Conservation (phyloP, 306 rosid species). For the Casuarina equisetifolia region DNA sequence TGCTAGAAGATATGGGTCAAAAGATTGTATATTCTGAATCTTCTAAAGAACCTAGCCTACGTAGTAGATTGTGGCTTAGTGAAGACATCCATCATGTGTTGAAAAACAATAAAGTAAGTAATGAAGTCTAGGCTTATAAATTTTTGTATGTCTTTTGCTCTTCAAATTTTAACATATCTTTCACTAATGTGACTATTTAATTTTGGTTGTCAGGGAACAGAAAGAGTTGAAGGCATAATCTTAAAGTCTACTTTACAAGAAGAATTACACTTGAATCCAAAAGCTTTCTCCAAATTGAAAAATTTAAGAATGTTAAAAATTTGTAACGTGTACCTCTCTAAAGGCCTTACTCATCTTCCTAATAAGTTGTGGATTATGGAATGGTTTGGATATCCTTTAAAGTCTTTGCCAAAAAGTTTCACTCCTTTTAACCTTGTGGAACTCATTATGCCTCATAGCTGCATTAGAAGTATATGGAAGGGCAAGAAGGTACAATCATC, state of each 20-base stretch:
- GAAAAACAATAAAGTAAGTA: background rate
- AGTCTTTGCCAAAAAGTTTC: too few relatives aligned
- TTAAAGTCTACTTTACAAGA: too few relatives aligned
- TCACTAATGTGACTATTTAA: background rate
- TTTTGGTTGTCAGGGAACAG: too few relatives aligned
- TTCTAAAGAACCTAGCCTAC: background rate
- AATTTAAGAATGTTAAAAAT: background rate
- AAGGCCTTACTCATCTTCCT: background rate
- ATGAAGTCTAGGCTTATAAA: background rate
- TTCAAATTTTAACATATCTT: background rate
- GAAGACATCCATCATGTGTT: background rate
- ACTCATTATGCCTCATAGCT: too few relatives aligned
- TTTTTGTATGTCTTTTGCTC: background rate
- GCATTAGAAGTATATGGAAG: too few relatives aligned
- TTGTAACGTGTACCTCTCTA: background rate
- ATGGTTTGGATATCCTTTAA: background rate
- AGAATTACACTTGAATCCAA: too few relatives aligned
- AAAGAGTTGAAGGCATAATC: too few relatives aligned
- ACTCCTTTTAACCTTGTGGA: too few relatives aligned
- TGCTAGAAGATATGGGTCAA: background rate
- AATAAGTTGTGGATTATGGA: background rate
- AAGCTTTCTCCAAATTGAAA: background rate
- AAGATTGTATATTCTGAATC: background rate
- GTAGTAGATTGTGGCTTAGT: background rate
- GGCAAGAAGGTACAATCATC: too few relatives aligned